phyloP scores from a whole-genome alignment of 192 early-diverging fungal species.

The Backusella sp. region DNA sequence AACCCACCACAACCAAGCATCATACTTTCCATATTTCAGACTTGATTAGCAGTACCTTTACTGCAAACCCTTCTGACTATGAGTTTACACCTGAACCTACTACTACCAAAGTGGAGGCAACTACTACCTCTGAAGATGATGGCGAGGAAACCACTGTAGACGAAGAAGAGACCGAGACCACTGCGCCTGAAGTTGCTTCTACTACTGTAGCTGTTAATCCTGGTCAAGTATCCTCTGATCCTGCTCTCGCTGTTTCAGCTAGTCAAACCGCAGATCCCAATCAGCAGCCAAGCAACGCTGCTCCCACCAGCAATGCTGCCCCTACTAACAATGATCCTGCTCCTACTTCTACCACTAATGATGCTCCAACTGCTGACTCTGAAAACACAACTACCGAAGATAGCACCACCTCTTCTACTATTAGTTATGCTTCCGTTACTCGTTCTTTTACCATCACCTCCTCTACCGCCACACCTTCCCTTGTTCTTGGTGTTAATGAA shows the following conservation, averaged over 20 bases:
- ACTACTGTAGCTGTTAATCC: neutral
- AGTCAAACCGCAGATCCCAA: neutral
- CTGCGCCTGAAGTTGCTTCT: neutral
- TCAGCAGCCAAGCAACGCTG: neutral
- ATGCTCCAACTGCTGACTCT: neutral
- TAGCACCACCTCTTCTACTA: neutral
- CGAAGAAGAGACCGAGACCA: neutral
- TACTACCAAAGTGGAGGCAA: neutral
- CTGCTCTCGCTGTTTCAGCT: neutral
- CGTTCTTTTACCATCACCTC: constrained; percentile 18
- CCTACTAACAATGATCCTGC: neutral
- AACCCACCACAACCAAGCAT: neutral
- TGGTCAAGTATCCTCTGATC: neutral
- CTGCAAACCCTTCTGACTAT: neutral
- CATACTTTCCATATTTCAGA: neutral
- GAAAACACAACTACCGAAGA: neutral
- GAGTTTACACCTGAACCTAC: neutral
- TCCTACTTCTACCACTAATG: neutral
- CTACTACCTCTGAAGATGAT: neutral
- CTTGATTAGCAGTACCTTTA: neutral
- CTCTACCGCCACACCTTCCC: constrained; percentile 17
- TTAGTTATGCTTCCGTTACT: neutral
- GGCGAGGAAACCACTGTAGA: neutral
- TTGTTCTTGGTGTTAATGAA: constrained; percentile 15
- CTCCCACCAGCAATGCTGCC: neutral